Percentiles rank a stretch among this genome's conserved stretches.
These are phyloP conservation scores for Dryadomyces quercivorus DNA, from an alignment of 2,329 filamentous ascomycete genomes.

Conservation along the genomic window DNA sequence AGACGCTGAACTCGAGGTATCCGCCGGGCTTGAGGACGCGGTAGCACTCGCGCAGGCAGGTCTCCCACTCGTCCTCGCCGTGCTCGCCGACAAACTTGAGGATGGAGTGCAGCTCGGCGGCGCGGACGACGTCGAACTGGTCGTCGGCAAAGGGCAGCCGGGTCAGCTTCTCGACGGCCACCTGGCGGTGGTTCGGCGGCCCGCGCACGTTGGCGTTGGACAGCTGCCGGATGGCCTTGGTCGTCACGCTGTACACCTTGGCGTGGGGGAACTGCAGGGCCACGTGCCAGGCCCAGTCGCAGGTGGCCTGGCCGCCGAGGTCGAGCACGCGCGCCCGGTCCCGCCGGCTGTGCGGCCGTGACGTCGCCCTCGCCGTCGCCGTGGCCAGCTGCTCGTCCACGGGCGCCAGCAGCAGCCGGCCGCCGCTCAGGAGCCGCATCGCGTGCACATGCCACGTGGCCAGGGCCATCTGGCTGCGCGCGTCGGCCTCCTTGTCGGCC, in stretches of 20 bases:
- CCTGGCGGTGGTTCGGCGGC: slow-evolving; percentile 75
- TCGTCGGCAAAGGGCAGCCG: slow-evolving; percentile 73
- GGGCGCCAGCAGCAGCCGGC: slow-evolving; percentile 51
- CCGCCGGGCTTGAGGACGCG: slow-evolving; percentile 88
- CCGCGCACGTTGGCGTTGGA: slow-evolving; percentile 68
- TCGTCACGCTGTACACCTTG: slow-evolving; percentile 79
- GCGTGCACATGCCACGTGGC: slow-evolving; percentile 51
- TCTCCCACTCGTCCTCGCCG: slow-evolving; percentile 74
- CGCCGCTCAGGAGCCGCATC: slow-evolving; percentile 49
- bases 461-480: slow-evolving; percentile 56
- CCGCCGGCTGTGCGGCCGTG: slow-evolving; percentile 34
- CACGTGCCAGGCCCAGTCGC: slow-evolving; percentile 94
- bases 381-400: slow-evolving; percentile 51
- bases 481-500: slow-evolving; percentile 69
- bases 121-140: slow-evolving; percentile 86
- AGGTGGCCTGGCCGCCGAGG: slow-evolving; percentile 70
- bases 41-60: slow-evolving; percentile 73
- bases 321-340: slow-evolving; percentile 64
- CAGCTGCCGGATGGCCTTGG: slow-evolving; percentile 53
- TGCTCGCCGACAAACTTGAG: slow-evolving; percentile 62
- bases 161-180: slow-evolving; percentile 65
- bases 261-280: slow-evolving; percentile 75
- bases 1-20: slow-evolving; percentile 78
- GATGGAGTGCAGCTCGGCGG: slow-evolving; percentile 72
- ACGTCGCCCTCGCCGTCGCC: too few relatives aligned